These are phyloP conservation scores for Rubroshorea leprosula DNA, from an alignment of 345 rosid species.

Conservation along the genomic window DNA sequence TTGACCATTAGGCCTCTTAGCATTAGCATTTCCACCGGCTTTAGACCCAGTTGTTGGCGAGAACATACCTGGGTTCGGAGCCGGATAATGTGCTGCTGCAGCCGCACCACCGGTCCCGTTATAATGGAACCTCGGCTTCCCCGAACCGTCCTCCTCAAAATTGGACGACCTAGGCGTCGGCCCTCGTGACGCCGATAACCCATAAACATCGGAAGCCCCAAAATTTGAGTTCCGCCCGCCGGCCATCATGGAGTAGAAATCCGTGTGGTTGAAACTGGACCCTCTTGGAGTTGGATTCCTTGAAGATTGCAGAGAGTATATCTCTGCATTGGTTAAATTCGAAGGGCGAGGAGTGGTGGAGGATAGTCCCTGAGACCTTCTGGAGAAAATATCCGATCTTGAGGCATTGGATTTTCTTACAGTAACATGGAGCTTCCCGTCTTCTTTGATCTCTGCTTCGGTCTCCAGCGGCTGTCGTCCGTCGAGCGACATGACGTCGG, in stretches of 20 bases:
- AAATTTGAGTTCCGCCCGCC: conserved; percentile 67
- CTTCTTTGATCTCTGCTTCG: conserved; percentile 59
- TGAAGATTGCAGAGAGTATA: conserved; percentile 58
- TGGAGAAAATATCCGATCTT: conserved; percentile 54
- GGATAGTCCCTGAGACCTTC: conserved; percentile 49
- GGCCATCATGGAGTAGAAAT: conserved; percentile 61
- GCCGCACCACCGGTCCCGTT: conserved; percentile 31
- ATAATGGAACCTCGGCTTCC: conserved; percentile 50
- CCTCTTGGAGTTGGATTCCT: conserved; percentile 66
- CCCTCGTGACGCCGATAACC: conserved; percentile 55
- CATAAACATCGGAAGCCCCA: conserved; percentile 61
- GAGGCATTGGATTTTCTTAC: conserved; percentile 70
- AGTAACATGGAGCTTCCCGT: conserved; percentile 66
- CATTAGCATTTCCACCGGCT: conserved; percentile 19
- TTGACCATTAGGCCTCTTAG: conserved; percentile 43
- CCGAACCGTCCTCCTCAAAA: conserved; percentile 64
- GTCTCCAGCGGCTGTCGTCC: conserved; percentile 65
- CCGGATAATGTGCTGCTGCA: conserved; percentile 58
- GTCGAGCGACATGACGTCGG: conserved; percentile 65
- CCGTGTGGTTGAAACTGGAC: conserved; percentile 64
- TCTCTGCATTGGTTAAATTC: conserved; percentile 64
- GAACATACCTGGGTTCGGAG: conserved; percentile 93
- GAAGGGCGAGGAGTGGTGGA: conserved; percentile 73
- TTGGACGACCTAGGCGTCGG: conserved; percentile 87
- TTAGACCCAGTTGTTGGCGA: conserved; percentile 57